Percentiles rank a stretch among this genome's conserved stretches.
Evolutionary conservation across 2,329 filamentous ascomycete genomes (phyloP).

Genomic region (Colletotrichum sp.): DNA sequence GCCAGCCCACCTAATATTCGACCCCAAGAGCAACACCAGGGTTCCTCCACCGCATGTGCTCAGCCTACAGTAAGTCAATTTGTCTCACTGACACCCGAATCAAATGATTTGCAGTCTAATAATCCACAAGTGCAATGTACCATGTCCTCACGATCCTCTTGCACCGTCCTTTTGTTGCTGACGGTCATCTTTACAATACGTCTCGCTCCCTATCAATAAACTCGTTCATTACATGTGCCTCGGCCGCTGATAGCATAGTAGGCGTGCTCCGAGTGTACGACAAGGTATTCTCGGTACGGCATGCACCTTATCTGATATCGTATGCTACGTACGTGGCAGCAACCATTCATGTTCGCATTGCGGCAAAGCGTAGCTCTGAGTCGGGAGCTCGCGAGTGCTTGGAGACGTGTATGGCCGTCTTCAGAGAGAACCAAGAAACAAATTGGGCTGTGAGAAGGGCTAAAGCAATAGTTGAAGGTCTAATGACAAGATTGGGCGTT

Average conservation of each 20-base stretch:
- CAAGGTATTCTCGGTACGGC: slow-evolving; percentile 45
- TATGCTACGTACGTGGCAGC: slow-evolving; percentile 62
- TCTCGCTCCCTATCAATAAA: slow-evolving; percentile 44
- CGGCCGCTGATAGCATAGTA: slow-evolving; percentile 50
- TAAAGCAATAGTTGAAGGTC: slow-evolving; percentile 45
- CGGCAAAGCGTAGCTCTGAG: slow-evolving; percentile 45
- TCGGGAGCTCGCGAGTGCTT: slow-evolving; percentile 45
- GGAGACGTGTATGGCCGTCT: slow-evolving; percentile 49
- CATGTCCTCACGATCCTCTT: slow-evolving; percentile 58
- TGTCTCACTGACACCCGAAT: too few relatives aligned
- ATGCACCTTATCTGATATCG: slow-evolving; percentile 57
- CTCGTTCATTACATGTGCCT: slow-evolving; percentile 49
- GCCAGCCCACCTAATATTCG: slow-evolving; percentile 46
- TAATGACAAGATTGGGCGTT: slow-evolving; percentile 50
- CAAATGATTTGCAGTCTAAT: not conserved
- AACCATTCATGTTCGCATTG: slow-evolving; percentile 56
- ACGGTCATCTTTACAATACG: slow-evolving; percentile 51
- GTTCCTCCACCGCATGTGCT: slow-evolving; percentile 50
- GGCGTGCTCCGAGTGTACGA: slow-evolving; percentile 49
- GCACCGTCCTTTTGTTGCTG: slow-evolving; percentile 57
- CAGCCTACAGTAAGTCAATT: slow-evolving; percentile 38
- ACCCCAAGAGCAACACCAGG: slow-evolving; percentile 29
- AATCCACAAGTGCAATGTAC: slow-evolving; percentile 44
- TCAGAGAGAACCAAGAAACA: slow-evolving; percentile 54
- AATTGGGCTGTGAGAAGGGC: slow-evolving; percentile 54